A percentile compares a stretch with the other conserved stretches of the same genome.
phyloP scores from a whole-genome alignment of 1,139 yeast genomes.

The Candida tropicalis region DNA sequence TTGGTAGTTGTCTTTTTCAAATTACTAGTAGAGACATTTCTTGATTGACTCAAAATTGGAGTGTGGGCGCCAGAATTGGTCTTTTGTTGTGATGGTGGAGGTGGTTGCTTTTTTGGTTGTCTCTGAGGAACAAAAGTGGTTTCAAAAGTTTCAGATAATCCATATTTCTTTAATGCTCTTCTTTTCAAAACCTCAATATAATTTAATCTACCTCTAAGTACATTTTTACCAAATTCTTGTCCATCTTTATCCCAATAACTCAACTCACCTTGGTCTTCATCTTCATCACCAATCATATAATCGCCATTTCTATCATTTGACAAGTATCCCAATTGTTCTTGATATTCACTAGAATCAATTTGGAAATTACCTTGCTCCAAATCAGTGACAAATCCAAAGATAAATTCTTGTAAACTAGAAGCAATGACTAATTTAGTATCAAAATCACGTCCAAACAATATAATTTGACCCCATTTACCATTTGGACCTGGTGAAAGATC shows the following conservation, averaged over 20 bases:
- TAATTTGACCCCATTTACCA: conserved; percentile 65
- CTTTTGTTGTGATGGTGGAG: background rate
- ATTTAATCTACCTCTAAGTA: conserved; percentile 37
- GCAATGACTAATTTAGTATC: conserved; percentile 66
- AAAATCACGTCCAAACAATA: conserved; percentile 64
- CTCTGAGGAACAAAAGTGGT: conserved; percentile 47
- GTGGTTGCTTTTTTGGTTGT: conserved; percentile 14
- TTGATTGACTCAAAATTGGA: conserved; percentile 14
- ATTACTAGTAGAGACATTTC: conserved; percentile 12
- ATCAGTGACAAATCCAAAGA: conserved; percentile 50
- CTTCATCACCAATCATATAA: conserved; percentile 51
- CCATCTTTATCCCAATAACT: conserved; percentile 35
- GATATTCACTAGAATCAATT: conserved; percentile 48
- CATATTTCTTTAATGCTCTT: conserved; percentile 49
- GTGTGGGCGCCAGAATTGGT: conserved; percentile 9
- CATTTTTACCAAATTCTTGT: conserved; percentile 37
- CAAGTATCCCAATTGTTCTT: conserved; percentile 33
- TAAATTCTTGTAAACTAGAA: conserved; percentile 55
- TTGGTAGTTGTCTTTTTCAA: conserved; percentile 10
- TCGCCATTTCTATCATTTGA: conserved; percentile 46
- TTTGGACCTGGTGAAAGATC: conserved; percentile 65
- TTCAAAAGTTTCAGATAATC: conserved; percentile 39
- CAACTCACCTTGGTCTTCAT: conserved; percentile 49
- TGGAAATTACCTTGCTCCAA: conserved; percentile 56
- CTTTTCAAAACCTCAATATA: conserved; percentile 57